Conservation (phyloP, 805 yeast species). For the Teunomyces kruisii region DNA sequence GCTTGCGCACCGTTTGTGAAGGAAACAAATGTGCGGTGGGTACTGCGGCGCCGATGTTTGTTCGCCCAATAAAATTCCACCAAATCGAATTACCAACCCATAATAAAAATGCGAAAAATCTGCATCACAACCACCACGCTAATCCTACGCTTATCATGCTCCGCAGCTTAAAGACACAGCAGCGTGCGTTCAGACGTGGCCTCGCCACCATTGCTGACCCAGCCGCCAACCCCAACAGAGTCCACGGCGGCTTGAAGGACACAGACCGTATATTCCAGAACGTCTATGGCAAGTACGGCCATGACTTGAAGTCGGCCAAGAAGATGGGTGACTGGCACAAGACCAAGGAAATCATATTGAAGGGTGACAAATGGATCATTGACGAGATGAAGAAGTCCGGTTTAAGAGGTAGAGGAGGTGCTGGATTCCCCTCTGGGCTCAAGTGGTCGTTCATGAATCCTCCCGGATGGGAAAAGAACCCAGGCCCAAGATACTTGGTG, state of each 20-base stretch:
- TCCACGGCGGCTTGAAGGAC: slow-evolving; percentile 75
- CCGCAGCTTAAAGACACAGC: slow-evolving; percentile 28
- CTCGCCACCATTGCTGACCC: slow-evolving; percentile 50
- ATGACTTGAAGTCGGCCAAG: slow-evolving; percentile 69
- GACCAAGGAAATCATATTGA: slow-evolving; percentile 78
- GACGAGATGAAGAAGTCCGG: slow-evolving; percentile 85
- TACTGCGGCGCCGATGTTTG: slow-evolving; percentile 2
- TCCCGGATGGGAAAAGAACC: slow-evolving; percentile 90
- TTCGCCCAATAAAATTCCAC: slow-evolving; percentile 14
- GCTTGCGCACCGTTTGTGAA: too few species aligned
- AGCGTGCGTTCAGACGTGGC: slow-evolving; percentile 27
- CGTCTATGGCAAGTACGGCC: slow-evolving; percentile 72
- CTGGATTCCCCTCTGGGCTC: slow-evolving; percentile 89
- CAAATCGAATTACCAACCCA: slow-evolving; percentile 16
- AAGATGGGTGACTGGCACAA: slow-evolving; percentile 91
- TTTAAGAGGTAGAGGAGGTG: slow-evolving; percentile 90
- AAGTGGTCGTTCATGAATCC: slow-evolving; percentile 96
- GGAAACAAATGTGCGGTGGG: background rate
- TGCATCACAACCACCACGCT: slow-evolving; percentile 6
- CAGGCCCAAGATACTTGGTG: slow-evolving; percentile 85
- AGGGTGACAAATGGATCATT: slow-evolving; percentile 89
- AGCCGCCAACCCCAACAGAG: slow-evolving; percentile 49
- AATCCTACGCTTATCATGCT: slow-evolving; percentile 23
- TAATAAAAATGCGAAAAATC: slow-evolving; percentile 5
- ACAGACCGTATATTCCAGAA: slow-evolving; percentile 87